Conservation (phyloP, 2,329 filamentous ascomycete genomes). For the Didymella arachidicola region DNA sequence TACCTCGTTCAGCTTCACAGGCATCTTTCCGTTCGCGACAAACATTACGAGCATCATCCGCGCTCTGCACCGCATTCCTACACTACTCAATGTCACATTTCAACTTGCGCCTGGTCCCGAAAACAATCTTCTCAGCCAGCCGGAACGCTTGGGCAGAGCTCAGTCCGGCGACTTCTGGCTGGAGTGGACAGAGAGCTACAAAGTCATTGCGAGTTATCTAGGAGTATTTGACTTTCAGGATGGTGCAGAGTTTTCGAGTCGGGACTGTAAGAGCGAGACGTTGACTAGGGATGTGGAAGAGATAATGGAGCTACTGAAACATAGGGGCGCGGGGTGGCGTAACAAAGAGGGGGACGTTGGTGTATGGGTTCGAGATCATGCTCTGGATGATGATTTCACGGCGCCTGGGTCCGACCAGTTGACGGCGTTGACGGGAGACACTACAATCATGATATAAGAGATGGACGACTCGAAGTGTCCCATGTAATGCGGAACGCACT, state of each 20-base stretch:
- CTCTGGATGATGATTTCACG: conserved; percentile 19
- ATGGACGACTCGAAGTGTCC: too few relatives aligned
- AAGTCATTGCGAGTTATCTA: conserved; percentile 34
- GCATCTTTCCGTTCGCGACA: conserved; percentile 70
- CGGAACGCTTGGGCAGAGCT: conserved; percentile 51
- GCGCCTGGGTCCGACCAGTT: conserved; percentile 8
- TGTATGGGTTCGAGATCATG: conserved; percentile 34
- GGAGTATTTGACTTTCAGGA: conserved; percentile 33
- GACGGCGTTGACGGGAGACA: conserved; percentile 17
- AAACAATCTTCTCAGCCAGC: conserved; percentile 50
- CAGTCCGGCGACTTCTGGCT: conserved; percentile 53
- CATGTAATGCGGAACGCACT: too few relatives aligned
- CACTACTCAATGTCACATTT: conserved; percentile 47
- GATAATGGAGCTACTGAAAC: conserved; percentile 31
- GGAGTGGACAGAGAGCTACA: conserved; percentile 47
- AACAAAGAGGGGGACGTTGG: conserved; percentile 25
- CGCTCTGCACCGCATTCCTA: conserved; percentile 37
- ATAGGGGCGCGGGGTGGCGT: conserved; percentile 37
- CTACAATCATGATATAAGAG: background rate
- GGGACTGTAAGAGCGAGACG: conserved; percentile 32
- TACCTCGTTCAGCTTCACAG: conserved; percentile 64
- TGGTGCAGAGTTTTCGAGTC: conserved; percentile 33
- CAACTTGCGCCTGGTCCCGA: conserved; percentile 54
- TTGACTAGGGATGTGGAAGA: conserved; percentile 36
- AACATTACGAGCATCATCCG: conserved; percentile 58